Evolutionary conservation across 495 filamentous ascomycete genomes (phyloP), one percentile per base, ranked within the genome.

Genomic region (Aspergillus sclerotiicarbonarius): DNA sequence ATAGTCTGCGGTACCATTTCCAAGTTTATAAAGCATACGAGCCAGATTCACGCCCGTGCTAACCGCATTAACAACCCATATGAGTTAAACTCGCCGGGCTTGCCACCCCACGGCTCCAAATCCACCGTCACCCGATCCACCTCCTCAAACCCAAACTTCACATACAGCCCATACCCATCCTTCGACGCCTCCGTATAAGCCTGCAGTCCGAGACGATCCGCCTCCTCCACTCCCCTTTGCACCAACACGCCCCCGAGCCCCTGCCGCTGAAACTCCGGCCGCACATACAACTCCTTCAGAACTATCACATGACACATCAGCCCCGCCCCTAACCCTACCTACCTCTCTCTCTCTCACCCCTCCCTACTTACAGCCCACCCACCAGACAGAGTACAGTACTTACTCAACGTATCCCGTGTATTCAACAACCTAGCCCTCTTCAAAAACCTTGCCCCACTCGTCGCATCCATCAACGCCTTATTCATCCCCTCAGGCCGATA

Each of bases 101-200:
- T 33, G 0, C 48, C 48, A 29, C 48, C 48, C 48, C 48, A 51
- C 31, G 20, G 48, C 30, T 33, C 48, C 48, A 51, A 30, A 18
- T 51, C 25, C 21, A 51, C 48, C 21, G 48, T 51, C 7, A 51
- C 30, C 25, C 48, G 21, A 21, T 30, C 48, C 8, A 51, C 48
- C n/a, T 51, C 48, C 30, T 51, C 48, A 8, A 51, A n/a, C 13
- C 48, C 48, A 51, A 13, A 30, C 48, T 16, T 30, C 21, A 51
- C 30, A 51, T 51, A 51, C 30, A 51, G 16, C 8, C 48, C 48
- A 33, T 51, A 51, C 25, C 48, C 48, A 18, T 29, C 48, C 21
- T 6, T 32, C 8, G 48, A 51, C 25, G 37, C 37, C 37, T 41
- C 37, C 9, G 37, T 41, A 41, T 41, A 41, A 2, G 37, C 37